Conservation (phyloP, 805 yeast species). For the Candida endomychidarum region DNA sequence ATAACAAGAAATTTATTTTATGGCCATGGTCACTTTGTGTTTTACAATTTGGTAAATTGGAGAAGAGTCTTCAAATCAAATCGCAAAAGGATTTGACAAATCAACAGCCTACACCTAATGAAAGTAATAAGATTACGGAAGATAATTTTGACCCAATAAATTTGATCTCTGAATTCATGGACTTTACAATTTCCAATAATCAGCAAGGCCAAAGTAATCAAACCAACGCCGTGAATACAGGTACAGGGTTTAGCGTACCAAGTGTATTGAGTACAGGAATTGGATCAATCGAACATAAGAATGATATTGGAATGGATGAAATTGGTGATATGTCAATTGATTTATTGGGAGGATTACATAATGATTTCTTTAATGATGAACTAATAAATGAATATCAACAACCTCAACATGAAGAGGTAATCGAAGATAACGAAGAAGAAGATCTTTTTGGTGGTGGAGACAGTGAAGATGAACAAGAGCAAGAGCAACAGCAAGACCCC, state of each 20-base stretch:
- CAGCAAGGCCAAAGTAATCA: constrained; percentile 5
- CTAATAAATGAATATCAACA: constrained; percentile 2
- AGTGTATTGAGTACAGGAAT: constrained; percentile 23
- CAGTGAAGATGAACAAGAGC: constrained; percentile 13
- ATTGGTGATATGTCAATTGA: constrained; percentile 16
- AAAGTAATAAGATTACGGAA: not conserved
- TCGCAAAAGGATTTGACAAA: not conserved
- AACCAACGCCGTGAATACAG: constrained; percentile 8
- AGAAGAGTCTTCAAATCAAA: constrained; percentile 11
- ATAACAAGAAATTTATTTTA: constrained; percentile 53
- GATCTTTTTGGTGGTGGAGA: constrained; percentile 32
- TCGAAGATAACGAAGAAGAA: constrained; percentile 7
- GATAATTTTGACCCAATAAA: constrained; percentile 27
- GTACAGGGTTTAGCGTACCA: constrained; percentile 17
- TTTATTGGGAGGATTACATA: constrained; percentile 17
- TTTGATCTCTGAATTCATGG: constrained; percentile 37
- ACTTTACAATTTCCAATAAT: constrained; percentile 27
- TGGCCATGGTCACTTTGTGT: constrained; percentile 76
- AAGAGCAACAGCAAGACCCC: constrained; percentile 2
- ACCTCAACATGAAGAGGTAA: not conserved
- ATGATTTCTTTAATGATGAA: constrained; percentile 12
- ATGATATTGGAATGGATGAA: constrained; percentile 12
- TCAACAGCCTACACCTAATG: not conserved
- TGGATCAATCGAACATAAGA: constrained; percentile 17
- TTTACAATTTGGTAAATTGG: constrained; percentile 48